Evolutionary conservation across 352 stramenopile species (phyloP), one percentile per base, ranked within the genome.

Genomic region (Globisporangium spiculum): DNA sequence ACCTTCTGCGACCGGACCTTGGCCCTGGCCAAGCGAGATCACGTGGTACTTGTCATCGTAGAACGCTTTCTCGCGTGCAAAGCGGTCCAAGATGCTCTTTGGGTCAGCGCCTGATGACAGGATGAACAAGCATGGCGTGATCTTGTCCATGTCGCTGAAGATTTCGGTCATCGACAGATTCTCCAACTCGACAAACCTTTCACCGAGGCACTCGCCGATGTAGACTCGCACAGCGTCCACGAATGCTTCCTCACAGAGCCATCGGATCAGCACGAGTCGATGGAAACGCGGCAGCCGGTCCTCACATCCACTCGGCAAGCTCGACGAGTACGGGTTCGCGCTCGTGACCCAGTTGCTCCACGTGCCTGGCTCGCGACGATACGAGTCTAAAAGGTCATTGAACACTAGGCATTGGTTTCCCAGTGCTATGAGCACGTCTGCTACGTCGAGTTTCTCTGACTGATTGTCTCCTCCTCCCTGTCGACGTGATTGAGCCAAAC

Each of bases 1-100:
- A 1, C 66, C 65, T 68, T 91, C 84, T 0, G 89, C 88, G 6
- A 92, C 71, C 0, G 80, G 84, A 22, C 88, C 88, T 70, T 95
- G 88, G 0, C 84, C 88, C 69, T 95, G 88, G 0, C 86, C 84
- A 3, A 94, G 83, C 36, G 86, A 94, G 59, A 93, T 89, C 4
- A 80, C 69, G 24, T 81, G 75, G 48, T 88, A 89, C 22, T 67
- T 71, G 7, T 74, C 75, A 64, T 76, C 83, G 41, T 60, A 71
- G 27, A 79, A 65, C 59, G 61, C 71, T 50, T 60, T 76, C 61
- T 84, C 79, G 22, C 63, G 67, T 4, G 84, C 85, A 66, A 91
- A 90, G 0, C 75, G 75, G 14, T 77, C 72, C 20, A 95, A 56
- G 2, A 78, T 60, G 48, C 72, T 74, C 14, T 79, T 79, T 0